Percentiles rank a stretch among this genome's conserved stretches.
Evolutionary conservation across 2,329 filamentous ascomycete species (phyloP).

Genomic region (Westerdykella sp.): DNA sequence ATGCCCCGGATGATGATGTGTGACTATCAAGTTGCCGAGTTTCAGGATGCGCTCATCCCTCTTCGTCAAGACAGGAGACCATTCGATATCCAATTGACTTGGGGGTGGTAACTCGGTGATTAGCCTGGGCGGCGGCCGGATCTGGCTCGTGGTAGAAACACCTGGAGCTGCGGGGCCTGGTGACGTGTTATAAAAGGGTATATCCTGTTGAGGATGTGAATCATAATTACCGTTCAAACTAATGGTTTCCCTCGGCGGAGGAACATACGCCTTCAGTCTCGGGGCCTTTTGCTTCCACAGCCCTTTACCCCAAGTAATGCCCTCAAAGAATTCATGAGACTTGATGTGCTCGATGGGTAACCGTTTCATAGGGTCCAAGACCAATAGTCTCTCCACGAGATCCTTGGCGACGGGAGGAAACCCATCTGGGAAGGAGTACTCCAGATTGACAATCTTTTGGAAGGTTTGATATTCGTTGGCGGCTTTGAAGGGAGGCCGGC

Average conservation of each 20-base stretch:
- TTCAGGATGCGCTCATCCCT: constrained; percentile 92
- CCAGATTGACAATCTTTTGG: constrained; percentile 91
- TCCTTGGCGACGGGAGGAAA: constrained; percentile 84
- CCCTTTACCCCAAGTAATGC: constrained; percentile 72
- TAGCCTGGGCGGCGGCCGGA: constrained; percentile 59
- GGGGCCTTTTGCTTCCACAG: constrained; percentile 90
- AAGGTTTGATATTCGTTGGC: constrained; percentile 95
- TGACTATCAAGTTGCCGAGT: constrained; percentile 81
- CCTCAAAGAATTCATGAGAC: constrained; percentile 91
- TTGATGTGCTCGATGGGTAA: constrained; percentile 94
- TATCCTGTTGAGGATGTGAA: constrained; percentile 6
- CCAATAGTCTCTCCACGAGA: constrained; percentile 81
- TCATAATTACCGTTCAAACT: constrained; percentile 39
- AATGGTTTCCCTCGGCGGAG: constrained; percentile 65
- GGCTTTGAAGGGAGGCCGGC: constrained; percentile 94
- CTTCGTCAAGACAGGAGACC: constrained; percentile 89
- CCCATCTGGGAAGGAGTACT: constrained; percentile 86
- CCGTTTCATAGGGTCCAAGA: constrained; percentile 77
- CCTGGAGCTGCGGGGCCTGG: constrained; percentile 26
- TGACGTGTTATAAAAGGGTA: constrained; percentile 13
- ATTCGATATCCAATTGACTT: constrained; percentile 94
- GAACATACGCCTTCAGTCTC: constrained; percentile 73
- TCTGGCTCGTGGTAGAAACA: constrained; percentile 15
- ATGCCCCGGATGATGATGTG: constrained; percentile 69
- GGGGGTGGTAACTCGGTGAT: constrained; percentile 96